Percentiles rank a stretch among this genome's conserved stretches.
phyloP scores from a whole-genome alignment of 805 yeast species.

The Yamadazyma akitaensis region DNA sequence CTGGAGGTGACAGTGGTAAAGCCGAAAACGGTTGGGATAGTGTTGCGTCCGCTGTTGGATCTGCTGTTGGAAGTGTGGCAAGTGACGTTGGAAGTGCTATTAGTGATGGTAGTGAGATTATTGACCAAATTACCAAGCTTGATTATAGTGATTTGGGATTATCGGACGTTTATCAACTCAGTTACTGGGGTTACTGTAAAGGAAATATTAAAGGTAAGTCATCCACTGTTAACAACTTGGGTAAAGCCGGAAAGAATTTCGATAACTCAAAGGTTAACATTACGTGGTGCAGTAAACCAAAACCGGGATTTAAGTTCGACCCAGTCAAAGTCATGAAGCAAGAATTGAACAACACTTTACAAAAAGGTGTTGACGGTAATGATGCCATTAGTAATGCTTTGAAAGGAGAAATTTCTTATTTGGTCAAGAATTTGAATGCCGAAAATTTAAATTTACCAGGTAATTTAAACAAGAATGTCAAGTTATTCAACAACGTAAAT shows the following conservation, averaged over 20 bases:
- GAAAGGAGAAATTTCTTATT: constrained; percentile 20
- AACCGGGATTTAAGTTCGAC: constrained; percentile 54
- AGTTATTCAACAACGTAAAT: constrained; percentile 44
- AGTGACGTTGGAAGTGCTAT: constrained; percentile 9
- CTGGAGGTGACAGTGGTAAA: constrained; percentile 11
- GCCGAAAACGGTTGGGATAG: not conserved
- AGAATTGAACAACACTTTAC: constrained; percentile 29
- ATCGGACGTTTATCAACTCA: constrained; percentile 37
- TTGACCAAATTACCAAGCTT: constrained; percentile 15
- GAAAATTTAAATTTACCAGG: constrained; percentile 51
- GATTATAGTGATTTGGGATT: constrained; percentile 33
- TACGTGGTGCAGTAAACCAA: constrained; percentile 53
- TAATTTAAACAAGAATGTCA: constrained; percentile 44
- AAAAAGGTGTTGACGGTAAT: constrained; percentile 22
- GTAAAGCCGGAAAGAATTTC: constrained; percentile 16
- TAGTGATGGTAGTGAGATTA: not conserved
- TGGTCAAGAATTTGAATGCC: constrained; percentile 21
- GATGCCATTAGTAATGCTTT: constrained; percentile 22
- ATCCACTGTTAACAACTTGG: not conserved
- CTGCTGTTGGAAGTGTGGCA: constrained; percentile 8
- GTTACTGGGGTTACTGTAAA: constrained; percentile 44
- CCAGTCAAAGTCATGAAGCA: constrained; percentile 38
- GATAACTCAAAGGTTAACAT: constrained; percentile 32
- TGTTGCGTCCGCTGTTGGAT: constrained; percentile 2
- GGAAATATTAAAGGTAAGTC: constrained; percentile 19